Conservation (phyloP, 176 grass and related monocot genomes). For the Musa schizocarpa region DNA sequence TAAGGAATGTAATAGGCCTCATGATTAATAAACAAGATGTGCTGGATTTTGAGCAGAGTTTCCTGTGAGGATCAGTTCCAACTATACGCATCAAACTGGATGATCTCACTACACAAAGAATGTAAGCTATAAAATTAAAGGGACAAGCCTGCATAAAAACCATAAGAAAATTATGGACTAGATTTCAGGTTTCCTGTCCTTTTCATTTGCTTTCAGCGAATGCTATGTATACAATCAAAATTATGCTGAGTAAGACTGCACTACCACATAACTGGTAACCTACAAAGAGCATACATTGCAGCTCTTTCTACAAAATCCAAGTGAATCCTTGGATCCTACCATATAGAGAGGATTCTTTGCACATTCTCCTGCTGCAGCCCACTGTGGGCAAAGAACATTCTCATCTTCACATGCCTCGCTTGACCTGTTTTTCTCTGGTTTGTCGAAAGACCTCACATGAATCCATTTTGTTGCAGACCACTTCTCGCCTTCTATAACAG, state of each 20-base stretch:
- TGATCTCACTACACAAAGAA: background rate
- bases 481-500: constrained; percentile 72
- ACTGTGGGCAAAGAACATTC: constrained; percentile 46
- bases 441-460: constrained; percentile 78
- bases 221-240: background rate
- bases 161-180: background rate
- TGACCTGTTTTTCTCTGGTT: constrained; percentile 11
- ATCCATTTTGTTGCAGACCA: constrained; percentile 98
- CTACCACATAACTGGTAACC: background rate
- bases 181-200: background rate
- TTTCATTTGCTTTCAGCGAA: background rate
- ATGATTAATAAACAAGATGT: background rate
- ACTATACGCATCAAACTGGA: background rate
- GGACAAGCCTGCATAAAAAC: background rate
- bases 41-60: background rate
- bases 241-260: background rate
- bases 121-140: background rate
- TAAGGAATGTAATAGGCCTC: background rate
- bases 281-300: constrained; percentile 61
- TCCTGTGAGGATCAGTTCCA: background rate
- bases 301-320: constrained; percentile 80
- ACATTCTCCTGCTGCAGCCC: constrained; percentile 79
- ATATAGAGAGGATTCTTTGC: constrained; percentile 86
- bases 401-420: constrained; percentile 47
- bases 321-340: constrained; percentile 62